A percentile compares a stretch with the other conserved stretches of the same genome.
phyloP scores from a whole-genome alignment of 106 monocot genomes.

The Hemerocallis citrina region DNA sequence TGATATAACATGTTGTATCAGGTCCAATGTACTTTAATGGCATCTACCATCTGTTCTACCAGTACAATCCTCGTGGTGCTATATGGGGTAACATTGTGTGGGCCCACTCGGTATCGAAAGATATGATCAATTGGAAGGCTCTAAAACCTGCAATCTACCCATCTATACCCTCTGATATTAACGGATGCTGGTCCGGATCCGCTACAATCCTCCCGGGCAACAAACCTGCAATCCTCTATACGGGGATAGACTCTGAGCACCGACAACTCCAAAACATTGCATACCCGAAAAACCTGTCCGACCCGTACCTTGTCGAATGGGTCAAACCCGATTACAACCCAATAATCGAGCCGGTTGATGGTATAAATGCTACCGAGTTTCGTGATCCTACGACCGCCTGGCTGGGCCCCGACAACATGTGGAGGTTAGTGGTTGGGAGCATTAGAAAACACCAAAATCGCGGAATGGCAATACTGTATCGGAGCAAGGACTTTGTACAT shows the following conservation, averaged over 20 bases:
- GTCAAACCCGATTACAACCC: conserved; percentile 67
- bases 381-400: conserved; percentile 80
- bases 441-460: background rate
- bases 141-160: conserved; percentile 53
- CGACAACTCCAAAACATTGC: conserved; percentile 75
- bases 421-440: conserved; percentile 40
- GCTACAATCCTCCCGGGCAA: conserved; percentile 66
- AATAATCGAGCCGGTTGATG: conserved; percentile 24
- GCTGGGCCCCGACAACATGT: conserved; percentile 24
- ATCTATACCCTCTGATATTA: conserved; percentile 52
- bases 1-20: no score
- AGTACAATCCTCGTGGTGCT: conserved; percentile 67
- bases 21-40: conserved; percentile 85
- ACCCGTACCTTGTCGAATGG: conserved; percentile 67
- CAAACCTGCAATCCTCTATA: conserved; percentile 67
- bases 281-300: conserved; percentile 62
- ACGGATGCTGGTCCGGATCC: conserved; percentile 92
- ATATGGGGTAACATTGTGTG: conserved; percentile 80
- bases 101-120: conserved; percentile 75
- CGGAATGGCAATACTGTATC: conserved; percentile 39
- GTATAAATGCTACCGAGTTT: conserved; percentile 36
- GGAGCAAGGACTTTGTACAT: conserved; percentile 47
- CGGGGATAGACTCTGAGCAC: conserved; percentile 33
- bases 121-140: conserved; percentile 70
- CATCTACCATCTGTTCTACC: conserved; percentile 84